Percentiles rank a stretch among this genome's conserved stretches.
Evolutionary conservation across 176 grass and related monocot species (phyloP).

Genomic region (Rhynchospora pubera): DNA sequence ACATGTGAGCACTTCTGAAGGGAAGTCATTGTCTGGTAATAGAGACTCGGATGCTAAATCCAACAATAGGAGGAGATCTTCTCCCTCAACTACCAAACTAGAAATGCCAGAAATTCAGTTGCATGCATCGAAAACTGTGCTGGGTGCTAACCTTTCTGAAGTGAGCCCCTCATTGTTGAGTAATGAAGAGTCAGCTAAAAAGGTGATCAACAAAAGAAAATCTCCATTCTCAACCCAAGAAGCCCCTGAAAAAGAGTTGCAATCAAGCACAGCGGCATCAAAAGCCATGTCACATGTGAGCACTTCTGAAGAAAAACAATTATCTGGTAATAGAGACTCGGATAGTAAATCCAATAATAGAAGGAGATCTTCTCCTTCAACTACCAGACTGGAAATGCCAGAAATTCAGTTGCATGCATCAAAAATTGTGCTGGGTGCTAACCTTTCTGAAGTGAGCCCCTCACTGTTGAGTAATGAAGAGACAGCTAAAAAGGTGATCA

Average conservation of each 20-base stretch:
- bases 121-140: conserved; percentile 24
- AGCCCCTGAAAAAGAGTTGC: conserved; percentile 23
- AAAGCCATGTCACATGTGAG: conserved; percentile 6
- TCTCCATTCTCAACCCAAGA: neutral
- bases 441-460: neutral
- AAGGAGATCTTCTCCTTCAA: neutral
- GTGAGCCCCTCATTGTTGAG: neutral
- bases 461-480: neutral
- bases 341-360: conserved; percentile 26
- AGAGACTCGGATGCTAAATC: conserved; percentile 19
- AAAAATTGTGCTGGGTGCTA: neutral
- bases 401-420: conserved; percentile 30
- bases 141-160: neutral
- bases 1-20: neutral
- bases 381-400: neutral
- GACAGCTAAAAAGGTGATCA: neutral
- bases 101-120: conserved; percentile 16
- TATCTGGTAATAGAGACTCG: neutral
- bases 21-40: neutral
- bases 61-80: conserved; percentile 19
- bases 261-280: conserved; percentile 23
- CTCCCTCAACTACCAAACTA: neutral
- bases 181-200: conserved; percentile 1
- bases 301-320: neutral
- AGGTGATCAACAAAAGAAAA: neutral